phyloP scores from a whole-genome alignment of 2,329 filamentous ascomycete species.

The Apiospora hydei region DNA sequence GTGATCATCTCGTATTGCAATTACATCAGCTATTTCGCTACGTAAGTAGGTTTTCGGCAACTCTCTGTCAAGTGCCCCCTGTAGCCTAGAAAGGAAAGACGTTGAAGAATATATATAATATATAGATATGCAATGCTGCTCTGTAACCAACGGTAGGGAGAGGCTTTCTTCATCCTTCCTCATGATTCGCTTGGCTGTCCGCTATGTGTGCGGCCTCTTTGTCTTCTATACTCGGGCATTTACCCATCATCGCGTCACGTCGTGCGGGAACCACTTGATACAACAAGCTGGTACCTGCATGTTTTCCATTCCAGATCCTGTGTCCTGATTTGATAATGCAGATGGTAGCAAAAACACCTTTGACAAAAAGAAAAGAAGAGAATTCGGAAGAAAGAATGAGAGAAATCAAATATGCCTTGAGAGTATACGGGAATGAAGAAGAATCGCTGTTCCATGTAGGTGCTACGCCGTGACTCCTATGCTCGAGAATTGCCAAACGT shows the following conservation, averaged over 20 bases:
- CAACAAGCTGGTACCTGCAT: slow-evolving; percentile 17
- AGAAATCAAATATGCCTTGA: background rate
- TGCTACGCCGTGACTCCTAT: slow-evolving; percentile 19
- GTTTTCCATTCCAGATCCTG: slow-evolving; percentile 19
- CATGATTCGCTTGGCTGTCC: background rate
- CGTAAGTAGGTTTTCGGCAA: background rate
- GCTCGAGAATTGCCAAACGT: slow-evolving; percentile 18
- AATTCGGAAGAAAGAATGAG: background rate
- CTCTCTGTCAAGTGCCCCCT: background rate
- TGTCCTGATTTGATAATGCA: slow-evolving; percentile 9
- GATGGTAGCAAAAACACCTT: background rate
- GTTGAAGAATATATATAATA: too few relatives aligned
- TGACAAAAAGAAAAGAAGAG: background rate
- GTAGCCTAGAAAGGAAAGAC: background rate
- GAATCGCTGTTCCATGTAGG: slow-evolving; percentile 18
- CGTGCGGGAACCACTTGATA: slow-evolving; percentile 10
- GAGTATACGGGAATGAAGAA: slow-evolving; percentile 6
- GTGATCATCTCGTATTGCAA: slow-evolving; percentile 7
- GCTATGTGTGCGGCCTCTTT: background rate
- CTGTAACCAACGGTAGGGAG: background rate
- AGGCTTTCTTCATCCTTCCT: slow-evolving; percentile 4
- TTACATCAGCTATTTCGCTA: slow-evolving; percentile 3
- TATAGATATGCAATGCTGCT: background rate
- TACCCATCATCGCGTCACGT: slow-evolving; percentile 18
- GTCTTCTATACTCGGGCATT: slow-evolving; percentile 11